Conservation (phyloP, 1,284 basidiomycete species). For the Phellinidium pouzarii region DNA sequence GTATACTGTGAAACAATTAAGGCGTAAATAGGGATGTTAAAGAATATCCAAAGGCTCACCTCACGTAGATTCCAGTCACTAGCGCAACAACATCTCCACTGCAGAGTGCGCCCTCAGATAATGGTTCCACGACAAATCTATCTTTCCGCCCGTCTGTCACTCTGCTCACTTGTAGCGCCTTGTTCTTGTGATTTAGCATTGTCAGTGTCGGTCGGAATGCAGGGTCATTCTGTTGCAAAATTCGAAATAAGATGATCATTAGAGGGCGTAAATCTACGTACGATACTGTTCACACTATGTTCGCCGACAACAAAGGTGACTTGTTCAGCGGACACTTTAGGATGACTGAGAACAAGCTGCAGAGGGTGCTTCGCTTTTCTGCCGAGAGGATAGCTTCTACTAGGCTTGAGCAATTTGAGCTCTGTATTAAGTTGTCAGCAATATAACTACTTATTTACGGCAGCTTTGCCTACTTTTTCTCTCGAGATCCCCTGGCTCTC, state of each 20-base stretch:
- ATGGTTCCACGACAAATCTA: constrained; percentile 26
- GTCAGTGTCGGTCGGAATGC: constrained; percentile 33
- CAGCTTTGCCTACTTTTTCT: constrained; percentile 33
- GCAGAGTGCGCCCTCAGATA: constrained; percentile 31
- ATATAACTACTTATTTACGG: neutral
- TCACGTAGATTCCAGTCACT: constrained; percentile 36
- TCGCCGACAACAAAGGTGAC: constrained; percentile 46
- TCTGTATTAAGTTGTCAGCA: constrained; percentile 32
- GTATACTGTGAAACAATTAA: constrained; percentile 32
- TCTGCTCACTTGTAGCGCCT: constrained; percentile 28
- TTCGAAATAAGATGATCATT: constrained; percentile 8
- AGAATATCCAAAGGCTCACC: constrained; percentile 31
- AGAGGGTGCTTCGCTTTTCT: constrained; percentile 37
- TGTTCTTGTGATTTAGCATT: constrained; percentile 41
- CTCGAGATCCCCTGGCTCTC: constrained; percentile 29
- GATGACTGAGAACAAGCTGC: constrained; percentile 46
- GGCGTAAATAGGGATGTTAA: constrained; percentile 7
- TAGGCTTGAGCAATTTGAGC: constrained; percentile 54
- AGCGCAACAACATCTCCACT: constrained; percentile 46
- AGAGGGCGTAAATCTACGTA: constrained; percentile 29
- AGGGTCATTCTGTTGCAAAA: constrained; percentile 18
- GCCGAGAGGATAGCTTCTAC: constrained; percentile 44
- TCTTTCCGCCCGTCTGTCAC: constrained; percentile 30
- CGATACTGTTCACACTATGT: constrained; percentile 44
- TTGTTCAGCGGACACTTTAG: constrained; percentile 56